Evolutionary conservation across 2,329 filamentous ascomycete species (phyloP), one percentile per base, ranked within the genome.

Genomic region (Zarea fungicola): DNA sequence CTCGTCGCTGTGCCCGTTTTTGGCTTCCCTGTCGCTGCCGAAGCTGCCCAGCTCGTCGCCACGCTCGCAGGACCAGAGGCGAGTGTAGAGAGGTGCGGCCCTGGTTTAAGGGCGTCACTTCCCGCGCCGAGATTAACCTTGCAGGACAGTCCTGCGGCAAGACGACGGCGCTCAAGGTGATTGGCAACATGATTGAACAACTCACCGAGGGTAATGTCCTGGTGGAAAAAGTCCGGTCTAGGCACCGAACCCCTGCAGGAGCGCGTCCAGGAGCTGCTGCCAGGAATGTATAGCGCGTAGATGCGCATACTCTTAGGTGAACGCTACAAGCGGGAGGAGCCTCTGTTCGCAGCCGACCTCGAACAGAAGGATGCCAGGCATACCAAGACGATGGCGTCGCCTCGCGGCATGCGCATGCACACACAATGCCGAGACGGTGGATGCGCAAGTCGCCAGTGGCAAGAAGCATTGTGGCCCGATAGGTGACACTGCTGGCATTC

Each of bases 181-280:
- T 95, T 9, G 90, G 91, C 50, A 96, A 96, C 69, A 91, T 91
- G 78, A 79, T 91, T 21, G 85, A 90, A 61, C 78, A 87, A 44
- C 71, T 96, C 4, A 82, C 87, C 2, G 89, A 95, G 69, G 86
- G 84, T 6, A 79, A 92, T 61, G 81, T 85, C 1, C 68, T 90
- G 6, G 89, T 89, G 5, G 89, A 96, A 66, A n/a, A 92, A 91
- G 66, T 77, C 79, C 0, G 89, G 89, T 0, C 70, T 96, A 3
- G 89, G 88, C 3, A 76, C 75, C 0, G 79, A 83, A 1, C 79
- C 83, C 31, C 67, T 95, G 52, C 83, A 91, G 63, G 65, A 81
- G 37, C 86, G 90, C 61, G 73, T 95, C 51, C 80, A 86, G 58
- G 68, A 73, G 2, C 77, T 95, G 70, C 87, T 93, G 60, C 85